phyloP scores from a whole-genome alignment of 371 early-diverging fungal genomes.

The Mortierella sp. region DNA sequence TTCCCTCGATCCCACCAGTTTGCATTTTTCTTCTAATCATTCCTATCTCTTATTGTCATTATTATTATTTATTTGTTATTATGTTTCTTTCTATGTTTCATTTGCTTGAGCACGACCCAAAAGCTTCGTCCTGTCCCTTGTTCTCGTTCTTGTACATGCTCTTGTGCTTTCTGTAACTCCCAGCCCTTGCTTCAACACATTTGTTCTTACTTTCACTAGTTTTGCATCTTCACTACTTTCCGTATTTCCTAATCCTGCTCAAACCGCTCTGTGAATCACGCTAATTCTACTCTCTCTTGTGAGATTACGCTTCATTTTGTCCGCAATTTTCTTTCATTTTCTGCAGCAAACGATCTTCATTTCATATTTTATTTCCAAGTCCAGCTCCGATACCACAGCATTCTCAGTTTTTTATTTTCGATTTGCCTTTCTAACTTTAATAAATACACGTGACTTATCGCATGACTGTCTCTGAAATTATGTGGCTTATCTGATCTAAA shows the following conservation, averaged over 20 bases:
- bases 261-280: constrained; percentile 17
- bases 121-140: constrained; percentile 23
- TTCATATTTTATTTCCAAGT: background rate
- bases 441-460: background rate
- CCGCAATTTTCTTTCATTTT: constrained; percentile 15
- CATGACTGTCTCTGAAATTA: background rate
- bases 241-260: constrained; percentile 9
- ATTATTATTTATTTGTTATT: background rate
- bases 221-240: constrained; percentile 14
- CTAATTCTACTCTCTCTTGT: constrained; percentile 16
- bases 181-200: constrained; percentile 2
- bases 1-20: background rate
- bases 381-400: no score
- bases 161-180: background rate
- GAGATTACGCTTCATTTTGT: constrained; percentile 12
- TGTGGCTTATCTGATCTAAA: constrained; percentile 2
- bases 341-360: constrained; percentile 8
- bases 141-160: constrained; percentile 12
- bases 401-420: background rate
- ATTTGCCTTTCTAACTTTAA: no score
- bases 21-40: background rate
- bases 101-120: constrained; percentile 25
- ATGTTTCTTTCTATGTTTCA: background rate
- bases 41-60: background rate
- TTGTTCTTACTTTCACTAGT: constrained; percentile 12